Base-by-base conservation (phyloP, 306 rosid species). In the Lagenaria siceraria region DNA sequence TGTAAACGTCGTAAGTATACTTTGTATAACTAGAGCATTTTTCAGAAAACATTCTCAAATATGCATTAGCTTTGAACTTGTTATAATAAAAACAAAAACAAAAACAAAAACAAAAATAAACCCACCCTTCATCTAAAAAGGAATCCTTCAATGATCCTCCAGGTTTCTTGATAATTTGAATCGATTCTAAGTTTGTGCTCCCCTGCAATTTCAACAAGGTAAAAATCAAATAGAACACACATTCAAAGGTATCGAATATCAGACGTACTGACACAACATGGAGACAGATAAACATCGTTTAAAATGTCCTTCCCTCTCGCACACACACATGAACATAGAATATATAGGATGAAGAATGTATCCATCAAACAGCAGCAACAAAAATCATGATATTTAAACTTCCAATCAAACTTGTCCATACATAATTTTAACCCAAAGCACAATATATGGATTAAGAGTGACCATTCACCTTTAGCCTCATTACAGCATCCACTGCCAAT, bases 161-260 rank as follows among this genome's bases (percentile, higher is more conserved):
- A 17, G 97, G 97, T 85, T 95, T 95, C 92, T 92, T 95, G 82
- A 95, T 90, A 76, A 92, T 92, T 84, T 92, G 97, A 76, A 95
- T 90, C 21, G 99, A 65, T 85, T 95, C 97, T 74, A 95, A 88
- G 86, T 95, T 95, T 77, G 99, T 95, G 85, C 97, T 95, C 19
- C 99, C 97, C 97, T 95, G 97, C 80, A 90, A 82, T 81, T 81
- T 71, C 15, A 64, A 84, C 52, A 53, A 18, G 10, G 62, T 36
- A 51, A 46, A 53, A 52, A 6, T 29, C 42, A 74, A 33, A 33
- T 21, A 75, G 24, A 54, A 75, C 19, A 29, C 63, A 51, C 25
- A 21, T 10, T 15, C 55, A 43, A 13, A 24, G 55, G 55, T n/a
- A 22, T 5, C 21, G 56, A 40, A 43, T 69, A 43, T 66, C 13